These are phyloP conservation scores for Selaginella moellendorffii DNA, from an alignment of 75 land plant species.

Conservation along the genomic window DNA sequence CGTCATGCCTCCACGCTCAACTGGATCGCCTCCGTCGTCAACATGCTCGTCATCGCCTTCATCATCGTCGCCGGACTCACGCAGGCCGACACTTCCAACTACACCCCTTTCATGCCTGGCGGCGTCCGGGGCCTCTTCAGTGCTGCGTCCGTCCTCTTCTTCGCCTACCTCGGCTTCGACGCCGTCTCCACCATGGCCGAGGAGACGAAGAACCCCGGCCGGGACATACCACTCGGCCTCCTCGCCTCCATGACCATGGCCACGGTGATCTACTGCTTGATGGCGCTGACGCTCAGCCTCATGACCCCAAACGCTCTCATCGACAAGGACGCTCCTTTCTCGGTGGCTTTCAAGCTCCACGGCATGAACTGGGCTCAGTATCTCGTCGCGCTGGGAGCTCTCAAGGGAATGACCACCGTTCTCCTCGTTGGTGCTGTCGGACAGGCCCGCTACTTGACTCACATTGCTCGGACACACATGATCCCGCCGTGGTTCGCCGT, in stretches of 20 bases:
- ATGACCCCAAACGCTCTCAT: conserved; percentile 25
- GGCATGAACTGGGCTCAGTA: conserved; percentile 15
- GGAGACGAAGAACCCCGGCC: conserved; percentile 43
- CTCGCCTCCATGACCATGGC: conserved; percentile 41
- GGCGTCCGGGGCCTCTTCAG: conserved; percentile 25
- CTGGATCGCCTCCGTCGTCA: conserved; percentile 36
- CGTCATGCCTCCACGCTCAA: conserved; percentile 39
- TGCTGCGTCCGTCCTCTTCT: conserved; percentile 46
- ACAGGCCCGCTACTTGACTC: conserved; percentile 68
- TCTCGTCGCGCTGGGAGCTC: neutral
- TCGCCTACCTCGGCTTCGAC: conserved; percentile 50
- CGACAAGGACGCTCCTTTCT: conserved; percentile 36
- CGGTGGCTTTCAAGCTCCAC: conserved; percentile 24
- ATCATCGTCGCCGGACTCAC: conserved; percentile 50
- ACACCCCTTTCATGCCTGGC: neutral
- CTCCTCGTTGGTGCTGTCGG: conserved; percentile 43
- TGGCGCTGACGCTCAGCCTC: conserved; percentile 34
- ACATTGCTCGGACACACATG: conserved; percentile 73
- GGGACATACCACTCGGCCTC: conserved; percentile 48
- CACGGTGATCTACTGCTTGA: conserved; percentile 37
- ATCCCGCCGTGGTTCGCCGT: conserved; percentile 63
- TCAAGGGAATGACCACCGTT: conserved; percentile 42
- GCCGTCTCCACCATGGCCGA: conserved; percentile 59
- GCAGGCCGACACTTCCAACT: conserved; percentile 29
- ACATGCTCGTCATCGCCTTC: conserved; percentile 35